Conservation (phyloP, 2,329 filamentous ascomycete genomes). For the Cladophialophora psammophila region DNA sequence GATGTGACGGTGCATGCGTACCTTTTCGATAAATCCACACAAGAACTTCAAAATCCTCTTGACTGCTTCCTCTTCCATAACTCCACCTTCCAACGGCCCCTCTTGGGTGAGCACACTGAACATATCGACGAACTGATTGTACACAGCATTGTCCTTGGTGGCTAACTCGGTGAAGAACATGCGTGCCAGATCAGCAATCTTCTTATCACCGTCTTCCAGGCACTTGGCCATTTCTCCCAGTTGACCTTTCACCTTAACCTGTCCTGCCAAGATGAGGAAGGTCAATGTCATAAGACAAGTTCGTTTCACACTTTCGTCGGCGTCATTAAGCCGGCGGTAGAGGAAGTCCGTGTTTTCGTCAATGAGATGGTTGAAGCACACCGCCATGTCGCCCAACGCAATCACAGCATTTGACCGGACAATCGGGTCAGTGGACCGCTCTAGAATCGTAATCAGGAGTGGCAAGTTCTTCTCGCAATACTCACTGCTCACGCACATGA, state of each 20-base stretch:
- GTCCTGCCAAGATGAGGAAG: constrained; percentile 93
- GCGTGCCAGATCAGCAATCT: constrained; percentile 88
- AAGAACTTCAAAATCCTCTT: constrained; percentile 89
- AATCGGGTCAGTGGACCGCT: constrained; percentile 88
- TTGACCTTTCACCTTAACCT: constrained; percentile 99
- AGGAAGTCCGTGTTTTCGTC: constrained; percentile 99
- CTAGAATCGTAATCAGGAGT: constrained; percentile 96
- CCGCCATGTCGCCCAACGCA: constrained; percentile 96
- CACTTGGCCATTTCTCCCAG: constrained; percentile 99
- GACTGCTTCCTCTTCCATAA: constrained; percentile 78
- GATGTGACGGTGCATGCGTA: constrained; percentile 52
- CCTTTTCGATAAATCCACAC: constrained; percentile 96
- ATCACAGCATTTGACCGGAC: constrained; percentile 97
- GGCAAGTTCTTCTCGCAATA: constrained; percentile 94
- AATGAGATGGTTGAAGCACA: constrained; percentile 98
- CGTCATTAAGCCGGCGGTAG: constrained; percentile 89
- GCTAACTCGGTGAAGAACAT: constrained; percentile 99
- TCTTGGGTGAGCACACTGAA: constrained; percentile 91
- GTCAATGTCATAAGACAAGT: constrained; percentile 99
- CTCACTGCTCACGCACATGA: constrained; percentile 97
- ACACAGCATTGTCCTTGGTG: constrained; percentile 98
- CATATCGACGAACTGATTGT: constrained; percentile 99
- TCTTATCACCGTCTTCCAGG: constrained; percentile 92
- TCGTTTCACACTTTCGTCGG: constrained; percentile 87
- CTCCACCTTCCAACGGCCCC: constrained; percentile 61